phyloP scores from a whole-genome alignment of 1,284 basidiomycete species.

The Cerrena zonata region DNA sequence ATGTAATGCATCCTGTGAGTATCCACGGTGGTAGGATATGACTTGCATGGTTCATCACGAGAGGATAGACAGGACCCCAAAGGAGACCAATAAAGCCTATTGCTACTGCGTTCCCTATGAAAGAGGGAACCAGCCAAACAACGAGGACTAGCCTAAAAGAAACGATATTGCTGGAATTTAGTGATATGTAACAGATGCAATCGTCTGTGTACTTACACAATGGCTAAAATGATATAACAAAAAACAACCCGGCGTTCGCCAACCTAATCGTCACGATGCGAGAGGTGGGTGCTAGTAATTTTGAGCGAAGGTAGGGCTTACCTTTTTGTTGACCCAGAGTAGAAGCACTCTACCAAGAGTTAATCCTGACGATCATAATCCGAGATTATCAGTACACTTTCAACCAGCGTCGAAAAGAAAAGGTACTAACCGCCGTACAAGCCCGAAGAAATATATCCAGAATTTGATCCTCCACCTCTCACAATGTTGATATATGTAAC shows the following conservation, averaged over 20 bases:
- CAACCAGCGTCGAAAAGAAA: neutral
- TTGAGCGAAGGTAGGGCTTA: too few species aligned
- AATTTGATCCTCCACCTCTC: constrained; percentile 41
- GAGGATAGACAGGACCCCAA: constrained; percentile 49
- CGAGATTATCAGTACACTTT: neutral
- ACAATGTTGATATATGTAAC: constrained; percentile 45
- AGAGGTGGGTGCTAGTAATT: neutral
- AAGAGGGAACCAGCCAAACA: constrained; percentile 53
- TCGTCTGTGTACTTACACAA: constrained; percentile 25
- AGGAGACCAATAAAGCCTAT: constrained; percentile 52
- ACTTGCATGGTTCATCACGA: constrained; percentile 45
- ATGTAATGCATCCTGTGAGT: constrained; percentile 50
- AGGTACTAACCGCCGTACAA: constrained; percentile 41
- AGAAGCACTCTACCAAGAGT: constrained; percentile 40
- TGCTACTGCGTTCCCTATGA: constrained; percentile 46
- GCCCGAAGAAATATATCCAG: constrained; percentile 47
- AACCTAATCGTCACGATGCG: constrained; percentile 23
- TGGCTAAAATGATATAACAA: constrained; percentile 32
- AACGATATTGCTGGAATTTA: neutral
- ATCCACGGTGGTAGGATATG: constrained; percentile 46
- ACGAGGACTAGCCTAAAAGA: constrained; percentile 42
- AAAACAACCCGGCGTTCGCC: constrained; percentile 39
- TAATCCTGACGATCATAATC: constrained; percentile 29
- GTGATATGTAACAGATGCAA: neutral
- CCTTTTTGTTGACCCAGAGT: constrained; percentile 46